Evolutionary conservation across 2,329 filamentous ascomycete species (phyloP).

Genomic region (Endothia cerciana): DNA sequence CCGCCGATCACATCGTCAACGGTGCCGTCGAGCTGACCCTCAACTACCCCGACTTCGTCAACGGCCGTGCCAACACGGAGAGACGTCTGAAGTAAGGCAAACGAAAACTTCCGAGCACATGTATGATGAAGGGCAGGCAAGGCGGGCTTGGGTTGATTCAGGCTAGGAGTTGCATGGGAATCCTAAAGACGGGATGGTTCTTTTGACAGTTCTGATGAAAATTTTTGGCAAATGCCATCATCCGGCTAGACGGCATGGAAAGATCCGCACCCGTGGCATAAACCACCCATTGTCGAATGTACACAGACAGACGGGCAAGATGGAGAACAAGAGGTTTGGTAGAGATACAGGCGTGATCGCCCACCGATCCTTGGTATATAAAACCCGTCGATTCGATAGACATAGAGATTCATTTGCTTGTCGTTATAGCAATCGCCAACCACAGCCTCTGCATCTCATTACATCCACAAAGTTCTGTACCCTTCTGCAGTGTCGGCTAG

Average conservation of each 20-base stretch:
- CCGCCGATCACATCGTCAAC: conserved; percentile 86
- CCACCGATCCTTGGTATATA: conserved; percentile 19
- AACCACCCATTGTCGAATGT: background rate
- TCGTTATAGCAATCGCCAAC: conserved; percentile 19
- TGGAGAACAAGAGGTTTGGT: conserved; percentile 9
- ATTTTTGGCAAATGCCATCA: conserved; percentile 9
- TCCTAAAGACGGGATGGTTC: conserved; percentile 21
- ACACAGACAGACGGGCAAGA: conserved; percentile 10
- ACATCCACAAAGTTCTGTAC: background rate
- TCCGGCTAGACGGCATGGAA: conserved; percentile 22
- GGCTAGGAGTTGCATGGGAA: conserved; percentile 30
- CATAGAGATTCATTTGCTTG: conserved; percentile 25
- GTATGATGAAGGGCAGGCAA: conserved; percentile 25
- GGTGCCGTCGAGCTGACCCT: conserved; percentile 89
- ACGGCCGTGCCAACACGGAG: conserved; percentile 71
- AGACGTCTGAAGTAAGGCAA: conserved; percentile 50
- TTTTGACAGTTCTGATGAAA: conserved; percentile 23
- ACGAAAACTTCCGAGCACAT: conserved; percentile 7
- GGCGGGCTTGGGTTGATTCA: conserved; percentile 28
- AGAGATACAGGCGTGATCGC: conserved; percentile 20
- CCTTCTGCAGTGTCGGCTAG: background rate
- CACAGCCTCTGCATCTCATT: conserved; percentile 9
- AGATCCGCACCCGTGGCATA: conserved; percentile 12
- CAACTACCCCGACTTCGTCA: conserved; percentile 97
- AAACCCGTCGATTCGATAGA: conserved; percentile 24